These are phyloP conservation scores for Aspergillus floridensis DNA, from an alignment of 2,329 filamentous ascomycete species.

Conservation along the genomic window DNA sequence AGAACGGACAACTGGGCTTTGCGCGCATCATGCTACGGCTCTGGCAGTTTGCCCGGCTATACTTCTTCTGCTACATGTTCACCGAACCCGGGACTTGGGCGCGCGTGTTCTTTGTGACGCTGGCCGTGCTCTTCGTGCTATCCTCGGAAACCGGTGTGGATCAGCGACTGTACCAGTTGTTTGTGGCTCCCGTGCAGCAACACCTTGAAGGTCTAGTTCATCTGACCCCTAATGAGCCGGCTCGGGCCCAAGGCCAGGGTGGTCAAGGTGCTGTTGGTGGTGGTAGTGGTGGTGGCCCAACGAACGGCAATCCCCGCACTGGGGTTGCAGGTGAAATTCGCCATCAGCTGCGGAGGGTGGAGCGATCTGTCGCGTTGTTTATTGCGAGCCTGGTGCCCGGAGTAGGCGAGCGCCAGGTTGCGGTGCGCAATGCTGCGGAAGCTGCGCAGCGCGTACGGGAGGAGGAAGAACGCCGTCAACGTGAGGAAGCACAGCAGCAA, in stretches of 20 bases:
- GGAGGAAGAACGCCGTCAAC: slow-evolving; percentile 25
- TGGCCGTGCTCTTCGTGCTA: slow-evolving; percentile 39
- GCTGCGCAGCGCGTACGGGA: slow-evolving; percentile 31
- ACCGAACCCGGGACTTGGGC: slow-evolving; percentile 49
- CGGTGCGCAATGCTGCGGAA: slow-evolving; percentile 54
- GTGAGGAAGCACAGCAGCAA: slow-evolving; percentile 18
- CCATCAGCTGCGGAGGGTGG: slow-evolving; percentile 44
- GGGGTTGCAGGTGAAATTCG: slow-evolving; percentile 12
- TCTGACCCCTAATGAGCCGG: slow-evolving; percentile 24
- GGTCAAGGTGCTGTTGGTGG: neutral
- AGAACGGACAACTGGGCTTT: slow-evolving; percentile 35
- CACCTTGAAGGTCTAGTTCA: slow-evolving; percentile 47
- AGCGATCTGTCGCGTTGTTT: slow-evolving; percentile 60
- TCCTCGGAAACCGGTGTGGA: slow-evolving; percentile 43
- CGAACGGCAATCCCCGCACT: neutral
- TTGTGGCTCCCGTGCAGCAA: slow-evolving; percentile 42
- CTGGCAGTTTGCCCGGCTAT: slow-evolving; percentile 59
- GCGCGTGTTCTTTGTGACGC: slow-evolving; percentile 40
- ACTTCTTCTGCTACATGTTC: slow-evolving; percentile 60
- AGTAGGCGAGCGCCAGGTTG: slow-evolving; percentile 60
- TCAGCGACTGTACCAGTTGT: slow-evolving; percentile 30
- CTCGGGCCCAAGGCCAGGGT: neutral
- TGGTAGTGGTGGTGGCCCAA: neutral
- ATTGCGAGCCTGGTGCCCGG: slow-evolving; percentile 62
- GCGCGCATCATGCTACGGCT: slow-evolving; percentile 44